Conservation (phyloP, 225 moss, liverwort and hornwort species). For the Ulota crispa region DNA sequence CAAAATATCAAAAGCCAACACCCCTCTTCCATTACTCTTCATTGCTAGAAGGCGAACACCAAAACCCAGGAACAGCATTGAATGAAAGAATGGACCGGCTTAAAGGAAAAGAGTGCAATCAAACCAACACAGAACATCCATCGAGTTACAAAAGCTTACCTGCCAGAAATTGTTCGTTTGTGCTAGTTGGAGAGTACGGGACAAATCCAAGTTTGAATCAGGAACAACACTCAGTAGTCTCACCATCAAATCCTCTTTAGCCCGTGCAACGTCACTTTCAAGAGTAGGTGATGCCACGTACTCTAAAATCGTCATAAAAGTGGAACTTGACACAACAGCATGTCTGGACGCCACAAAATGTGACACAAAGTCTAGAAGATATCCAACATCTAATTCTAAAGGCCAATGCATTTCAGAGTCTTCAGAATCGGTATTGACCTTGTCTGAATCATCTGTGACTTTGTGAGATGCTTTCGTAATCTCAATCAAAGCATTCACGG, state of each 20-base stretch:
- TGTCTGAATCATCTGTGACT: slow-evolving; percentile 16
- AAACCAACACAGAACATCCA: neutral
- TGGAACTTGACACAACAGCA: slow-evolving; percentile 73
- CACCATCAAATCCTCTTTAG: slow-evolving; percentile 90
- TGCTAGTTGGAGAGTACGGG: slow-evolving; percentile 70
- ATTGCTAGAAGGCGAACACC: neutral
- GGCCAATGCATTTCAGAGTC: slow-evolving; percentile 51
- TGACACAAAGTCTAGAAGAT: slow-evolving; percentile 86
- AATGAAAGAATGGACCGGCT: slow-evolving; percentile 1
- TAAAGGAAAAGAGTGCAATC: neutral
- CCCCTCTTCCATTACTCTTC: neutral
- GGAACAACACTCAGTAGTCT: slow-evolving; percentile 77
- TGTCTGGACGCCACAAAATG: slow-evolving; percentile 89
- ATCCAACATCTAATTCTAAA: slow-evolving; percentile 61
- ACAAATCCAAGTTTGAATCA: slow-evolving; percentile 65
- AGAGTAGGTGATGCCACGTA: slow-evolving; percentile 58
- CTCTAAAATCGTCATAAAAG: slow-evolving; percentile 74
- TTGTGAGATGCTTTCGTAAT: slow-evolving; percentile 48
- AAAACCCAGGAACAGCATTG: neutral
- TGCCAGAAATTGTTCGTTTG: slow-evolving; percentile 74
- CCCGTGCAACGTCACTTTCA: slow-evolving; percentile 33
- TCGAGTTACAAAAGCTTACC: slow-evolving; percentile 43
- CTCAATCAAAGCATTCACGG: slow-evolving; percentile 75
- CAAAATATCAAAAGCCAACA: slow-evolving; percentile 23
- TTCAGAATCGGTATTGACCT: slow-evolving; percentile 18